phyloP scores from a whole-genome alignment of 345 rosid genomes.

The Angophora floribunda region DNA sequence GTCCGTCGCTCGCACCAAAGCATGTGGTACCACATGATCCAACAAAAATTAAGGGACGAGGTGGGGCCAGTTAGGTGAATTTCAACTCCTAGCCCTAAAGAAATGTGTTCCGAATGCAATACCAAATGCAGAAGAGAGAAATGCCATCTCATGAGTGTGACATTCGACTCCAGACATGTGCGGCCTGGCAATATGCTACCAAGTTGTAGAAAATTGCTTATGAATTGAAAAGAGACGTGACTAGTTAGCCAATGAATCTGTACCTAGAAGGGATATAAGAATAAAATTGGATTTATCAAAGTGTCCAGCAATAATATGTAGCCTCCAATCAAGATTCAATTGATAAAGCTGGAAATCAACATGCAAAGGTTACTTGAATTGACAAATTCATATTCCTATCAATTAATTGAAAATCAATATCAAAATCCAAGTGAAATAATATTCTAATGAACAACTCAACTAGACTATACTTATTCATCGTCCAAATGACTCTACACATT shows the following conservation, averaged over 20 bases:
- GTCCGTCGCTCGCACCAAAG: neutral
- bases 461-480: too few species aligned
- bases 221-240: neutral
- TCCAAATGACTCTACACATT: too few species aligned
- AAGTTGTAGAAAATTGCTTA: neutral
- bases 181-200: neutral
- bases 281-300: neutral
- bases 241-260: neutral
- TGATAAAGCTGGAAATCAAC: too few species aligned
- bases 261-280: neutral
- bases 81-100: neutral
- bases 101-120: neutral
- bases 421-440: too few species aligned
- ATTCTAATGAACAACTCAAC: too few species aligned
- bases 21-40: neutral
- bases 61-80: neutral
- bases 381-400: too few species aligned
- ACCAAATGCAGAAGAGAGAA: neutral
- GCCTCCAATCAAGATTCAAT: too few species aligned
- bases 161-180: neutral
- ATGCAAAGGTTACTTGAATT: too few species aligned
- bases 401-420: too few species aligned
- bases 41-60: neutral
- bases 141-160: neutral
- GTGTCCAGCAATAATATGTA: neutral